Conservation (phyloP, 1,284 basidiomycete species). For the Rhodotorula glutinis region DNA sequence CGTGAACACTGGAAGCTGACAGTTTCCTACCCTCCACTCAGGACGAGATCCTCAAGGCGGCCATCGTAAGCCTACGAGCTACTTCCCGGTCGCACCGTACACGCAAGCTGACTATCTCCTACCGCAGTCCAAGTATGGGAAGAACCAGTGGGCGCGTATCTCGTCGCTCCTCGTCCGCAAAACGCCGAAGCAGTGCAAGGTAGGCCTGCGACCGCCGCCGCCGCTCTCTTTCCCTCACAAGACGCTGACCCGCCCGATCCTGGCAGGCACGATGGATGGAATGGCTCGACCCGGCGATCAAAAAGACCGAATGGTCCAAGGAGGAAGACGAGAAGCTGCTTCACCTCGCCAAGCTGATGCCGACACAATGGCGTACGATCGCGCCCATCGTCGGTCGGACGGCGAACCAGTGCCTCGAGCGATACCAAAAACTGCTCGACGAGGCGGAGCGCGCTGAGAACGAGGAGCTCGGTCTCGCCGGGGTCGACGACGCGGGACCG, state of each 20-base stretch:
- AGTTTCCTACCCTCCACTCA: background rate
- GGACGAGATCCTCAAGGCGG: slow-evolving; percentile 68
- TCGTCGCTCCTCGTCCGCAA: slow-evolving; percentile 96
- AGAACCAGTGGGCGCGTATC: slow-evolving; percentile 97
- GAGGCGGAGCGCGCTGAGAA: slow-evolving; percentile 94
- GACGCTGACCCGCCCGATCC: background rate
- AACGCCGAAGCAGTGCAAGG: slow-evolving; percentile 99
- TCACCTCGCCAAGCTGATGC: slow-evolving; percentile 98
- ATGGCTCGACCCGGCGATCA: slow-evolving; percentile 99
- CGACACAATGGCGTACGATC: slow-evolving; percentile 99
- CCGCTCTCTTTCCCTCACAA: no score
- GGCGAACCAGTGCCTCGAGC: slow-evolving; percentile 95
- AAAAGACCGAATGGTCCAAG: slow-evolving; percentile 99
- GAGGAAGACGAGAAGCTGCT: slow-evolving; percentile 98
- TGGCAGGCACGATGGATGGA: slow-evolving; percentile 74
- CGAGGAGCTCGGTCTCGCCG: slow-evolving; percentile 75
- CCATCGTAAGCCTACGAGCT: slow-evolving; percentile 57
- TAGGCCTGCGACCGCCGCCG: slow-evolving; percentile 52
- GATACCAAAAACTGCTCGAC: slow-evolving; percentile 96
- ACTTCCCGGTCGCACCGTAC: background rate
- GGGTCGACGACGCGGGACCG: slow-evolving; percentile 73
- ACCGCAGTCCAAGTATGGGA: slow-evolving; percentile 40
- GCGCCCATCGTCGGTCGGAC: slow-evolving; percentile 99
- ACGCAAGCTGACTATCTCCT: background rate
- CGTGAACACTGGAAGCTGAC: no score